phyloP scores from a whole-genome alignment of 2,329 filamentous ascomycete genomes.

The Graphilbum ipis-grandicollis region DNA sequence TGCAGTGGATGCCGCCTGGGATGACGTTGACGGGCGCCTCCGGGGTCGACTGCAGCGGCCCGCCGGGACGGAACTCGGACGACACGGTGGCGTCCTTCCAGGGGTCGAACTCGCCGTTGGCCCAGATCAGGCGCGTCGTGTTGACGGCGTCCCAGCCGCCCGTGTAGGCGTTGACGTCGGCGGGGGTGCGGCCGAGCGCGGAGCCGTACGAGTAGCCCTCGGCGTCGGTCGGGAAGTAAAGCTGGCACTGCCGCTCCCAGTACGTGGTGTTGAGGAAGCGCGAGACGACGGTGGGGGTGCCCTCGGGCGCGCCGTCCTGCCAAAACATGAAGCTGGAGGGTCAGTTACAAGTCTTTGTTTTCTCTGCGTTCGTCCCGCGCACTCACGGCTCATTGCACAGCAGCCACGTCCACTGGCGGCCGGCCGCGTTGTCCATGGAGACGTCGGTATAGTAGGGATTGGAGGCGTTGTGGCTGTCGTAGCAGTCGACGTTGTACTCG shows the following conservation, averaged over 20 bases:
- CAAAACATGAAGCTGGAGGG: slow-evolving; percentile 19
- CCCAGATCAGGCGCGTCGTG: slow-evolving; percentile 21
- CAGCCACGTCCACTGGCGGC: slow-evolving; percentile 39
- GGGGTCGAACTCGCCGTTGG: slow-evolving; percentile 22
- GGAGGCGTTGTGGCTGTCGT: slow-evolving; percentile 25
- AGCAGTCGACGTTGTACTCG: slow-evolving; percentile 27
- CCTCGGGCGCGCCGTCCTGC: slow-evolving; percentile 26
- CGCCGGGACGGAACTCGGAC: slow-evolving; percentile 19
- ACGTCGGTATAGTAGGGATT: slow-evolving; percentile 22
- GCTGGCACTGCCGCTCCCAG: slow-evolving; percentile 25
- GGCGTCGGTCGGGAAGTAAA: slow-evolving; percentile 24
- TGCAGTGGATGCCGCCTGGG: slow-evolving; percentile 21
- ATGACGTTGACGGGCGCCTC: slow-evolving; percentile 18
- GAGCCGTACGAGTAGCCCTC: slow-evolving; percentile 17
- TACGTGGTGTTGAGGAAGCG: slow-evolving; percentile 18
- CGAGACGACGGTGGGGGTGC: slow-evolving; percentile 22
- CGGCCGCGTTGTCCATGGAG: slow-evolving; percentile 20
- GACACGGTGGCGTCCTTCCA: slow-evolving; percentile 22
- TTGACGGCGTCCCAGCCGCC: slow-evolving; percentile 23
- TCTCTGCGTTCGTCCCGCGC: not conserved
- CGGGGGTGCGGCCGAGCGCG: slow-evolving; percentile 15
- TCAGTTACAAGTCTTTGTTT: no score
- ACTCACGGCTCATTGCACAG: slow-evolving; percentile 30
- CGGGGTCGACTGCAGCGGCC: slow-evolving; percentile 17
- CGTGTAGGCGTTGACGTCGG: slow-evolving; percentile 19